Conservation (phyloP, 495 filamentous ascomycete genomes). For the Penicillium steckii region DNA sequence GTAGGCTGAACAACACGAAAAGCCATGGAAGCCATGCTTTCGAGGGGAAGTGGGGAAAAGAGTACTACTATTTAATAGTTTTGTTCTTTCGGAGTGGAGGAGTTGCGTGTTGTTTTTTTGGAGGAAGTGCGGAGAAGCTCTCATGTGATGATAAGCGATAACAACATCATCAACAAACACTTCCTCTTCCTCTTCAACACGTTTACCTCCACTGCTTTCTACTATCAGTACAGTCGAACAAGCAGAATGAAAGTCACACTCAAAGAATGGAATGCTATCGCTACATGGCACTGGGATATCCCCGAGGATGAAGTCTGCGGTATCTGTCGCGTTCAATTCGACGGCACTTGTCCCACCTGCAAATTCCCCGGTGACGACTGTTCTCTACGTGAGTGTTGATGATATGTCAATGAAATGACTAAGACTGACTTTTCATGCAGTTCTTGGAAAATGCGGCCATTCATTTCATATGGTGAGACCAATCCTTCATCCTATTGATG, state of each 20-base stretch:
- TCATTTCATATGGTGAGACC: slow-evolving; percentile 88
- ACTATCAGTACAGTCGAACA: too few species aligned
- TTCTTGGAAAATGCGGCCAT: slow-evolving; percentile 93
- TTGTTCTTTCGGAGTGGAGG: too few species aligned
- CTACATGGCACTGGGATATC: slow-evolving; percentile 96
- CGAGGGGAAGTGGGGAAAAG: slow-evolving; percentile 2
- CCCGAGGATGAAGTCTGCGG: slow-evolving; percentile 97
- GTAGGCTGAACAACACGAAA: slow-evolving; percentile 32
- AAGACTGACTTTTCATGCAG: slow-evolving; percentile 41
- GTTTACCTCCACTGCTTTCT: background rate
- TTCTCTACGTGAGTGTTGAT: slow-evolving; percentile 65
- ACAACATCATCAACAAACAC: slow-evolving; percentile 16
- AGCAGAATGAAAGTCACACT: slow-evolving; percentile 91
- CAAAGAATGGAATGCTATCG: slow-evolving; percentile 88
- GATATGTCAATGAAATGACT: background rate
- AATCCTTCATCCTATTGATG: background rate
- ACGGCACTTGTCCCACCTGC: slow-evolving; percentile 96
- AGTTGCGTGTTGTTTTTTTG: background rate
- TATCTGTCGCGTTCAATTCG: slow-evolving; percentile 97
- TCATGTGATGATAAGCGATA: slow-evolving; percentile 35
- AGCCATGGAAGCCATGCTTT: slow-evolving; percentile 40
- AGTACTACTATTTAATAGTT: too few species aligned
- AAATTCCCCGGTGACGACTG: slow-evolving; percentile 98
- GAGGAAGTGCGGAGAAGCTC: slow-evolving; percentile 22
- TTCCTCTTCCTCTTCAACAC: background rate